Evolutionary conservation across 2,329 filamentous ascomycete genomes (phyloP).

Genomic region (Phaeosphaeriaceae sp.): DNA sequence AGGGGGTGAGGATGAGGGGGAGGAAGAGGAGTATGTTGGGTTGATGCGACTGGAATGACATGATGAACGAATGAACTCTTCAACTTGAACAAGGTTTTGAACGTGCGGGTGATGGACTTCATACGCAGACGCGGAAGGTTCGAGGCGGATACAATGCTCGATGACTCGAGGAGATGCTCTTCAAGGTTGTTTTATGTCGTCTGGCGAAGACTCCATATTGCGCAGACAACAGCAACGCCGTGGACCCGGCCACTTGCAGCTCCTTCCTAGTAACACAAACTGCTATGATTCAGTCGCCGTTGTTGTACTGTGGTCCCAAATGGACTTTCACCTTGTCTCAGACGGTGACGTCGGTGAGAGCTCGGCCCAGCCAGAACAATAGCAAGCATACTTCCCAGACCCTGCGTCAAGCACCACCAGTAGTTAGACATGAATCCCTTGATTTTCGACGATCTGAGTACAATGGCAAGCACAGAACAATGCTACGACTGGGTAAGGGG

Average conservation of each 20-base stretch:
- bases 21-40: slow-evolving; percentile 98
- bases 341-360: background rate
- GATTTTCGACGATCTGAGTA: background rate
- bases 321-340: background rate
- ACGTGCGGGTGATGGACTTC: too few relatives aligned
- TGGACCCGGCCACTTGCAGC: background rate
- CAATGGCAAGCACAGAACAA: slow-evolving; percentile 11
- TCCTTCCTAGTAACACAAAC: background rate
- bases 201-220: background rate
- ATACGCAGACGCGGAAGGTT: too few relatives aligned
- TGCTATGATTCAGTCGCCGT: background rate
- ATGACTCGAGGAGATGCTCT: too few relatives aligned
- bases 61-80: too few relatives aligned
- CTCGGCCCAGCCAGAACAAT: background rate
- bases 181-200: too few relatives aligned
- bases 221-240: background rate
- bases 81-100: too few relatives aligned
- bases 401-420: background rate
- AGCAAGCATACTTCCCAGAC: background rate
- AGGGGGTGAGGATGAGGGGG: slow-evolving; percentile 92
- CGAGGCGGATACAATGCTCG: too few relatives aligned
- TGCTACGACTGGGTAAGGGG: background rate
- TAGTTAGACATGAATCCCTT: background rate
- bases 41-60: slow-evolving; percentile 47
- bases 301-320: background rate